A percentile compares a stretch with the other conserved stretches of the same genome.
phyloP scores from a whole-genome alignment of 2,329 filamentous ascomycete genomes.

The Rhinocladiella similis region DNA sequence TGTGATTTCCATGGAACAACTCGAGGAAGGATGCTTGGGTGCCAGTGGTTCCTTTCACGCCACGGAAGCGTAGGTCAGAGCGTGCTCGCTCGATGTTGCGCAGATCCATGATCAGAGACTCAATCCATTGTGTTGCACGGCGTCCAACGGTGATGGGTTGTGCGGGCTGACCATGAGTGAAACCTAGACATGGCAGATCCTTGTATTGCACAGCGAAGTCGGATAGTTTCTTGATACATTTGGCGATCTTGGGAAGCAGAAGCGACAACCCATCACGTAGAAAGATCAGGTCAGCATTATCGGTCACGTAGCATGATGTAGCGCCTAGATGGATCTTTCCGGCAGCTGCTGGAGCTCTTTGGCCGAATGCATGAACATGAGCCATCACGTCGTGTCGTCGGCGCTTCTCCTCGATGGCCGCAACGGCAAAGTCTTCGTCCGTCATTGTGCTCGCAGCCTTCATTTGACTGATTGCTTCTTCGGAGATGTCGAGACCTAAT shows the following conservation, averaged over 20 bases:
- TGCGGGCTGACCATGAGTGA: constrained; percentile 66
- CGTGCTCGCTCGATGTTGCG: constrained; percentile 69
- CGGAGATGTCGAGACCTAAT: constrained; percentile 72
- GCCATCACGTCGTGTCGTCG: constrained; percentile 66
- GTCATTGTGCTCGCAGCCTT: constrained; percentile 70
- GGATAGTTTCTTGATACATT: constrained; percentile 72
- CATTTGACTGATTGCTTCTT: constrained; percentile 76
- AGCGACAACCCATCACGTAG: constrained; percentile 73
- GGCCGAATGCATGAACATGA: constrained; percentile 73
- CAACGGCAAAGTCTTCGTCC: constrained; percentile 74
- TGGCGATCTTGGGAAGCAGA: constrained; percentile 75
- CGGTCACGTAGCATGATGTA: constrained; percentile 63
- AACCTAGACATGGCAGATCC: constrained; percentile 69
- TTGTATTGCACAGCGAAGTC: constrained; percentile 74
- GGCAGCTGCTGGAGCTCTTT: constrained; percentile 71
- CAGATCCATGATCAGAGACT: constrained; percentile 75
- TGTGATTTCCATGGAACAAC: constrained; percentile 62
- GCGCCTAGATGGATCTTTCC: constrained; percentile 80
- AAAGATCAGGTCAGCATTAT: constrained; percentile 75
- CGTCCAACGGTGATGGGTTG: constrained; percentile 67
- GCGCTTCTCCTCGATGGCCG: constrained; percentile 73
- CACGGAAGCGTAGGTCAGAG: constrained; percentile 71
- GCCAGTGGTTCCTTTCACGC: constrained; percentile 71
- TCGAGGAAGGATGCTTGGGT: constrained; percentile 77
- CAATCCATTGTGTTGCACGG: constrained; percentile 71